A percentile compares a stretch with the other conserved stretches of the same genome.
Evolutionary conservation across 179 eudicot species (phyloP).

Genomic region (Pouteria campechiana): DNA sequence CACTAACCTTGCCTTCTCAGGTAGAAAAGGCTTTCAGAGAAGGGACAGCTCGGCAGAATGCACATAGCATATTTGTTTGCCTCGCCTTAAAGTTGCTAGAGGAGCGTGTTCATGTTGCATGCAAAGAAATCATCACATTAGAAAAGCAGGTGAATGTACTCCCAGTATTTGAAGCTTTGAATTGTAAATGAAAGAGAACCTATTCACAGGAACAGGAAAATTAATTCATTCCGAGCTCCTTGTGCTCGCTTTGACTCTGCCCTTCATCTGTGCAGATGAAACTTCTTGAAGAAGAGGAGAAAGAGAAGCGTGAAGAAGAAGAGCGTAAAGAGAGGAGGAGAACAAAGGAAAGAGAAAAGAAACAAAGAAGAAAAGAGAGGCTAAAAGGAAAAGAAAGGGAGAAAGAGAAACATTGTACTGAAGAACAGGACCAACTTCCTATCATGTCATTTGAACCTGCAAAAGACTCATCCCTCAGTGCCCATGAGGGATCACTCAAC

Average conservation of each 20-base stretch:
- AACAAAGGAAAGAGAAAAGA: slow-evolving; percentile 90
- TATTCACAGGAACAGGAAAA: no score
- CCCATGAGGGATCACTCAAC: slow-evolving; percentile 35
- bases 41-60: slow-evolving; percentile 97
- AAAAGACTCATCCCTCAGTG: slow-evolving; percentile 19
- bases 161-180: background rate
- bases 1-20: slow-evolving; percentile 22
- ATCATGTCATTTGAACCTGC: slow-evolving; percentile 19
- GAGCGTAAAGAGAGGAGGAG: slow-evolving; percentile 88
- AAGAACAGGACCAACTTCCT: slow-evolving; percentile 27
- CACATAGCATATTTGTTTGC: slow-evolving; percentile 95
- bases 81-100: slow-evolving; percentile 88
- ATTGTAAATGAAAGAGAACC: no score
- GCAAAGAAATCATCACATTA: slow-evolving; percentile 89
- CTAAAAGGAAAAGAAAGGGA: slow-evolving; percentile 69
- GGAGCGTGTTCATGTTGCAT: slow-evolving; percentile 93
- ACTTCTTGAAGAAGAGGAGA: slow-evolving; percentile 99
- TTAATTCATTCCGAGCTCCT: no score
- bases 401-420: slow-evolving; percentile 39
- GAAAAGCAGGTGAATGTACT: slow-evolving; percentile 64
- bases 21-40: slow-evolving; percentile 99
- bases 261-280: slow-evolving; percentile 37
- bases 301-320: slow-evolving; percentile 96
- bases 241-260: background rate
- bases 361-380: slow-evolving; percentile 92